A percentile compares a stretch with the other conserved stretches of the same genome.
phyloP scores from a whole-genome alignment of 1,284 basidiomycete genomes.

The Lentinula novae-zelandiae region DNA sequence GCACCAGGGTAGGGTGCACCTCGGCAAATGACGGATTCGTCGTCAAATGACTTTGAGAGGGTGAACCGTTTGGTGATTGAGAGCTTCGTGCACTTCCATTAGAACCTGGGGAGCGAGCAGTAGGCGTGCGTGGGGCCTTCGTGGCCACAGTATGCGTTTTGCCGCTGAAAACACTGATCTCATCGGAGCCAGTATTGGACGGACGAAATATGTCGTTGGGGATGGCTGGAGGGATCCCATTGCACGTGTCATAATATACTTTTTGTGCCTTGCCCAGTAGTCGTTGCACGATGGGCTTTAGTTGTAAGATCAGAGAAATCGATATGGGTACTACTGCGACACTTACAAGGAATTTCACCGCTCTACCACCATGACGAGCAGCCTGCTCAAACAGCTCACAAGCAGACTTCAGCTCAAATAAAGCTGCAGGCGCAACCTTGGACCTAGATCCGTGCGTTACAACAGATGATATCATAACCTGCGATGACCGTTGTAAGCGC shows the following conservation, averaged over 20 bases:
- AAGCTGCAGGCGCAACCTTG: constrained; percentile 62
- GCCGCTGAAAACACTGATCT: constrained; percentile 71
- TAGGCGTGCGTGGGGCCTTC: constrained; percentile 27
- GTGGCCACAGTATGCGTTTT: constrained; percentile 56
- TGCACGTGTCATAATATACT: constrained; percentile 43
- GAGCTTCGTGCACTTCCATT: constrained; percentile 14
- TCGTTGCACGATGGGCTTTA: constrained; percentile 58
- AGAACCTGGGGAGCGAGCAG: constrained; percentile 13
- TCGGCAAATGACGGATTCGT: constrained; percentile 39
- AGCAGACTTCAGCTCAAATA: constrained; percentile 55
- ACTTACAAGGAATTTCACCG: constrained; percentile 63
- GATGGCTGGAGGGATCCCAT: constrained; percentile 37
- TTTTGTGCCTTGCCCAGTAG: constrained; percentile 59
- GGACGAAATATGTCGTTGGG: constrained; percentile 57
- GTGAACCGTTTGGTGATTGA: constrained; percentile 18
- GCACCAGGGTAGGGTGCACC: constrained; percentile 58
- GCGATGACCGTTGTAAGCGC: background rate
- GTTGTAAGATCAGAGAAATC: background rate
- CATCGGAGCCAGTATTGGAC: constrained; percentile 50
- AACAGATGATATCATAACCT: constrained; percentile 70
- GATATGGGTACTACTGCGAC: background rate
- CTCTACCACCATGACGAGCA: constrained; percentile 55
- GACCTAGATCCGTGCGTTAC: constrained; percentile 62
- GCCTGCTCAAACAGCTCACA: constrained; percentile 60
- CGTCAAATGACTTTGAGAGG: constrained; percentile 22